Evolutionary conservation across 768 basidiomycete species (phyloP).

Genomic region (Serendipita sp.): DNA sequence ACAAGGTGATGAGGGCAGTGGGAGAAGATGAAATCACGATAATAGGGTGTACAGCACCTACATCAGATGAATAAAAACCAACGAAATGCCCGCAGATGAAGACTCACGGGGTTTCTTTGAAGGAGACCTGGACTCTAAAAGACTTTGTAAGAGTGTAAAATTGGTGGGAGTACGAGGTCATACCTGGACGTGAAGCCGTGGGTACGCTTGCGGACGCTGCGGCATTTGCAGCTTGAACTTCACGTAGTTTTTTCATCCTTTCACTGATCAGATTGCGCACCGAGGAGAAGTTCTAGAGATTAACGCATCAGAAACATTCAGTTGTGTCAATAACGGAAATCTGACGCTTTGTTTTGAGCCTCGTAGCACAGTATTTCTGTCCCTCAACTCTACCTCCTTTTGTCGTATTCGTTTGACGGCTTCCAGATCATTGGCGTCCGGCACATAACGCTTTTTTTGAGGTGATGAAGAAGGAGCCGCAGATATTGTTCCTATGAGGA

Average conservation of each 20-base stretch:
- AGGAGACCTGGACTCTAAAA: conserved; percentile 46
- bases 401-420: conserved; percentile 71
- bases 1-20: conserved; percentile 91
- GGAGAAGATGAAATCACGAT: conserved; percentile 96
- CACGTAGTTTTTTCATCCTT: conserved; percentile 64
- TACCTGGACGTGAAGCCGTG: conserved; percentile 16
- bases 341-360: conserved; percentile 74
- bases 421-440: conserved; percentile 64
- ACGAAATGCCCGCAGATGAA: neutral
- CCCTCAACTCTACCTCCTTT: conserved; percentile 64
- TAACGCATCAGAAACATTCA: neutral
- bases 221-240: conserved; percentile 28
- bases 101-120: conserved; percentile 56
- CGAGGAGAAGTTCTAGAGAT: conserved; percentile 60
- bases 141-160: no score
- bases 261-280: conserved; percentile 53
- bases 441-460: conserved; percentile 60
- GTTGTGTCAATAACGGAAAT: neutral
- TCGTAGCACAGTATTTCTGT: conserved; percentile 69
- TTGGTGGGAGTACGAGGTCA: no score
- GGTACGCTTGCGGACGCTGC: conserved; percentile 20
- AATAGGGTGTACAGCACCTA: conserved; percentile 75
- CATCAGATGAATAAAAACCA: neutral
- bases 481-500: conserved; percentile 16
- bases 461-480: conserved; percentile 30